Percentiles rank a stretch among this genome's conserved stretches.
phyloP scores from a whole-genome alignment of 805 yeast species.

The Ogataea methanolica region DNA sequence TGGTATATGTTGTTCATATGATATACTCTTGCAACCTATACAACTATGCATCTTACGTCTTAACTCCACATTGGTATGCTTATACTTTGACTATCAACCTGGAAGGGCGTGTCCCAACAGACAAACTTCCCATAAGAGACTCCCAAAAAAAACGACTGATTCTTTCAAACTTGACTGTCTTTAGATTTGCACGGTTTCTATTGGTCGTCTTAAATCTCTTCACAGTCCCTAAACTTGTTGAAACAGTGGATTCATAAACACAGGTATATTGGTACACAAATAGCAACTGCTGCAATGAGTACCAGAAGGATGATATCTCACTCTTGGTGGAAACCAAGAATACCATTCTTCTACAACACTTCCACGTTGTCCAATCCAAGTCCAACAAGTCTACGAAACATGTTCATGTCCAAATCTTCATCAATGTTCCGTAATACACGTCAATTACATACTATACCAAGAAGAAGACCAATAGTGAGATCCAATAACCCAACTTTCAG shows the following conservation, averaged over 20 bases:
- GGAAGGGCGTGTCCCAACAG: neutral
- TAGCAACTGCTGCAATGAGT: neutral
- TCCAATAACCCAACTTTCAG: neutral
- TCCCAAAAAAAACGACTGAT: neutral
- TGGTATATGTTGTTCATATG: too few relatives aligned
- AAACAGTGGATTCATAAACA: neutral
- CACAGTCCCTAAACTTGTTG: too few relatives aligned
- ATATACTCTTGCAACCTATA: too few relatives aligned
- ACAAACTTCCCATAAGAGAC: neutral
- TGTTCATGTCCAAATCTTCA: neutral
- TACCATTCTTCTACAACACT: neutral
- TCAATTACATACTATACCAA: slow-evolving; percentile 8
- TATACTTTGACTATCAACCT: too few relatives aligned
- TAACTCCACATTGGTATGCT: too few relatives aligned
- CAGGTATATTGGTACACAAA: too few relatives aligned
- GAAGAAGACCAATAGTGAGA: neutral
- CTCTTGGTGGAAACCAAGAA: neutral
- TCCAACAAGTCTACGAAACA: neutral
- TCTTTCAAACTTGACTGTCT: neutral
- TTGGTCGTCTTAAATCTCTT: neutral
- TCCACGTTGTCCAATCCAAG: neutral
- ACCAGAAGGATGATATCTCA: neutral
- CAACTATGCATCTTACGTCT: too few relatives aligned
- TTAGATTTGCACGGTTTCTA: neutral
- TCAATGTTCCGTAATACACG: slow-evolving; percentile 3